phyloP scores from a whole-genome alignment of 768 basidiomycete genomes.

The Lactarius vividus region DNA sequence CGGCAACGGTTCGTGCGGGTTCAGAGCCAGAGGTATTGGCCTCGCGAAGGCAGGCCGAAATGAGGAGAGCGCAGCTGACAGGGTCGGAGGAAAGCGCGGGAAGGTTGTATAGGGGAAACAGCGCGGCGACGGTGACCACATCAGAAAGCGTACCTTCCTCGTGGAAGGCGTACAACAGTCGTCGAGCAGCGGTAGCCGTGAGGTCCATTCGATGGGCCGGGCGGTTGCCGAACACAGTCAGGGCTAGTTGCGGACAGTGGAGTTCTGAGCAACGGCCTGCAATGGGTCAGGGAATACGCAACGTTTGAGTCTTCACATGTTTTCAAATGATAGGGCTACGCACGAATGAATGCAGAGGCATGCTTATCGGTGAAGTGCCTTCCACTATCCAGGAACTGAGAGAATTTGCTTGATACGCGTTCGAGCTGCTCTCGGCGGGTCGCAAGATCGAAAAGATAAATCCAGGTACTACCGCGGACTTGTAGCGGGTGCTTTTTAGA shows the following conservation, averaged over 20 bases:
- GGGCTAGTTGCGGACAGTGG: conserved; percentile 50
- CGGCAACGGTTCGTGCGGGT: conserved; percentile 41
- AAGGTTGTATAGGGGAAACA: conserved; percentile 54
- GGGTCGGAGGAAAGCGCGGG: conserved; percentile 55
- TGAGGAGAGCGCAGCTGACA: conserved; percentile 53
- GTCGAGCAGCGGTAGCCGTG: conserved; percentile 48
- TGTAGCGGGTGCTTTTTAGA: conserved; percentile 6
- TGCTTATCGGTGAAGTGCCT: conserved; percentile 21
- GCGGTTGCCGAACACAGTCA: conserved; percentile 60
- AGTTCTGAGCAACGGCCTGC: conserved; percentile 64
- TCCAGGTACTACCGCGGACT: conserved; percentile 25
- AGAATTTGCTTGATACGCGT: conserved; percentile 18
- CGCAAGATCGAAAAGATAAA: conserved; percentile 27
- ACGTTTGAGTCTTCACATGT: neutral
- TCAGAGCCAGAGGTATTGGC: conserved; percentile 29
- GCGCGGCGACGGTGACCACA: conserved; percentile 48
- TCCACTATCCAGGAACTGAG: conserved; percentile 18
- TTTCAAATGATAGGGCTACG: neutral
- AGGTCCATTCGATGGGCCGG: conserved; percentile 58
- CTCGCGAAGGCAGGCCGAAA: conserved; percentile 53
- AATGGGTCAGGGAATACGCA: neutral
- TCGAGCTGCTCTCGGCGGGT: conserved; percentile 19
- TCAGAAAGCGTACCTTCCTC: conserved; percentile 45
- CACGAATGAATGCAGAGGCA: conserved; percentile 21
- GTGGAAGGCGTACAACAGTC: conserved; percentile 57